Percentiles rank a stretch among this genome's conserved stretches.
These are phyloP conservation scores for Pinguiococcus pyrenoidosus DNA, from an alignment of 108 stramenopile genomes.

Conservation along the genomic window DNA sequence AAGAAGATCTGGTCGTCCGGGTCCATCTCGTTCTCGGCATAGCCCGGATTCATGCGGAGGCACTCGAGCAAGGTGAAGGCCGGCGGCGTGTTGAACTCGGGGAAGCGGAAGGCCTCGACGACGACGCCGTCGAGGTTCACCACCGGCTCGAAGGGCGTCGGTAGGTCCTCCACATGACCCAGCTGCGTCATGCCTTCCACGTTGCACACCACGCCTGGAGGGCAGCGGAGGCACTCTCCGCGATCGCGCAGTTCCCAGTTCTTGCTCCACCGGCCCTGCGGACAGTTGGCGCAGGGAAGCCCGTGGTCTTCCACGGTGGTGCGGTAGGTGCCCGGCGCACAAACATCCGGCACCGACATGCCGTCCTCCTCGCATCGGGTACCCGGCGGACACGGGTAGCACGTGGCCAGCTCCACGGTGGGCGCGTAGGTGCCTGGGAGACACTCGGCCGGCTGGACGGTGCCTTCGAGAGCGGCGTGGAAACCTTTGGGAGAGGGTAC, in stretches of 20 bases:
- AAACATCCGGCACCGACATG: conserved; percentile 31
- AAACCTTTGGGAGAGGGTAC: conserved; percentile 56
- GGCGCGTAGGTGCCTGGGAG: conserved; percentile 57
- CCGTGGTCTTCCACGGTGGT: conserved; percentile 25
- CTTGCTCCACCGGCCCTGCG: conserved; percentile 65
- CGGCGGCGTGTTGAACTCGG: conserved; percentile 40
- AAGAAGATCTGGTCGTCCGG: conserved; percentile 44
- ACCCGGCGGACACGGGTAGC: conserved; percentile 69
- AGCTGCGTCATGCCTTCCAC: conserved; percentile 59
- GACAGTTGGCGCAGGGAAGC: conserved; percentile 36
- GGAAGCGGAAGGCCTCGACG: conserved; percentile 41
- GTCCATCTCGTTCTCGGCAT: conserved; percentile 27
- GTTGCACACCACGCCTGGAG: conserved; percentile 58
- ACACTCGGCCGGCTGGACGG: conserved; percentile 48
- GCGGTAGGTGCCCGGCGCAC: conserved; percentile 42
- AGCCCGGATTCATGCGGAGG: conserved; percentile 41
- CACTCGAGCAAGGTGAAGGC: conserved; percentile 54
- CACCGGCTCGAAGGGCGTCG: conserved; percentile 57
- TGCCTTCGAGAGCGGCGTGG: conserved; percentile 51
- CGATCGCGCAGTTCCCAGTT: conserved; percentile 66
- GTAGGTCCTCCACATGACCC: conserved; percentile 51
- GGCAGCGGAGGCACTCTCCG: conserved; percentile 58
- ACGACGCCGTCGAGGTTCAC: conserved; percentile 51
- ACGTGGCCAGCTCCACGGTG: conserved; percentile 47
- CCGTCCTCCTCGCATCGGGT: conserved; percentile 46